phyloP scores from a whole-genome alignment of 352 stramenopile genomes.

The Globisporangium uncinulatum region DNA sequence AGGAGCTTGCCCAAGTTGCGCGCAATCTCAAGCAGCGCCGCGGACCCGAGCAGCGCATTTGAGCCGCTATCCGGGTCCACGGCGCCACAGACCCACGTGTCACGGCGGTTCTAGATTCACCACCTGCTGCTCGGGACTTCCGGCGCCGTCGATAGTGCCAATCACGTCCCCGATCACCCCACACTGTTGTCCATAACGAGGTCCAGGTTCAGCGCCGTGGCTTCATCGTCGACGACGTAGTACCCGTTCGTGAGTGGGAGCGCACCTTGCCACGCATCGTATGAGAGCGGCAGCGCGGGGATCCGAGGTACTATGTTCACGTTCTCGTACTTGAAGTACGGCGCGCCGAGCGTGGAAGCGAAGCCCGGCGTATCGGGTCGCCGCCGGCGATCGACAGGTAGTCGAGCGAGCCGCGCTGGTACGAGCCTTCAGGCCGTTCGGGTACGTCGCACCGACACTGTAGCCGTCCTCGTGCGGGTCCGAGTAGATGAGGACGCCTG shows the following conservation, averaged over 20 bases:
- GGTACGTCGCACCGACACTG: conserved; percentile 55
- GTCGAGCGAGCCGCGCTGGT: conserved; percentile 84
- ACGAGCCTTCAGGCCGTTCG: conserved; percentile 65
- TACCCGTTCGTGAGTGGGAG: conserved; percentile 60
- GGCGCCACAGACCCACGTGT: conserved; percentile 88
- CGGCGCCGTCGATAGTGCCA: conserved; percentile 57
- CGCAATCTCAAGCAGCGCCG: conserved; percentile 81
- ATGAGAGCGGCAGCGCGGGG: conserved; percentile 65
- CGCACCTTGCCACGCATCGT: conserved; percentile 60
- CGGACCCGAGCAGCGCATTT: no score
- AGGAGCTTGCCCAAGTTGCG: conserved; percentile 60
- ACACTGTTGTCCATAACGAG: conserved; percentile 76
- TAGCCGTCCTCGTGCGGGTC: conserved; percentile 86
- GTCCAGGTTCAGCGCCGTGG: conserved; percentile 54
- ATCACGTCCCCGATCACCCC: conserved; percentile 87
- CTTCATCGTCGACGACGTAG: conserved; percentile 58
- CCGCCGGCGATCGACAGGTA: conserved; percentile 74
- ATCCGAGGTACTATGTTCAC: conserved; percentile 60
- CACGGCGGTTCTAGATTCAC: conserved; percentile 89
- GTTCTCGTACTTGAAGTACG: conserved; percentile 36
- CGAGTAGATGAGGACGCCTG: conserved; percentile 85
- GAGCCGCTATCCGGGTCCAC: conserved; percentile 85
- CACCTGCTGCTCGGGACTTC: conserved; percentile 61
- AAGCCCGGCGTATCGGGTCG: conserved; percentile 61
- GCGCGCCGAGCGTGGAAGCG: conserved; percentile 33